Evolutionary conservation across 805 yeast genomes (phyloP).

Genomic region (Vanderwaltozyma polyspora): DNA sequence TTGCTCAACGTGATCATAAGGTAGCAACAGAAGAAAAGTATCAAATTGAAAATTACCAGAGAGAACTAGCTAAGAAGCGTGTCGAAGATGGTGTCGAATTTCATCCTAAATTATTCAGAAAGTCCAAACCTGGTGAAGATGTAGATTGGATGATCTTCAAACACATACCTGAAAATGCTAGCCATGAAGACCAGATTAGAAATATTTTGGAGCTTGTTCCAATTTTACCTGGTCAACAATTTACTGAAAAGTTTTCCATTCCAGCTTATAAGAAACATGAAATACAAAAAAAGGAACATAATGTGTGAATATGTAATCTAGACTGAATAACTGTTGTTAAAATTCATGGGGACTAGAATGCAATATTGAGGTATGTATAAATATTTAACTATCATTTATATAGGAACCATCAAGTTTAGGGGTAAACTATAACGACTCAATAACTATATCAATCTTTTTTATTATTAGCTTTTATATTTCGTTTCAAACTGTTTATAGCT

Average conservation of each 20-base stretch:
- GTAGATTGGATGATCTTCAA: conserved; percentile 61
- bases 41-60: conserved; percentile 78
- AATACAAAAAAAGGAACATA: conserved; percentile 12
- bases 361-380: too few species aligned
- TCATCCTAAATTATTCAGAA: conserved; percentile 66
- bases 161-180: conserved; percentile 39
- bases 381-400: too few species aligned
- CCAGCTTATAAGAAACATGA: conserved; percentile 53
- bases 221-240: conserved; percentile 69
- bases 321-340: too few species aligned
- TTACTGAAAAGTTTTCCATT: conserved; percentile 50
- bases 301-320: too few species aligned
- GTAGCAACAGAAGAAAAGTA: conserved; percentile 82
- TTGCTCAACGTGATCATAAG: conserved; percentile 68
- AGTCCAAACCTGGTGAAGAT: conserved; percentile 31
- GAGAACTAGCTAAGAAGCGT: conserved; percentile 61
- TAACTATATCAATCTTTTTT: too few species aligned
- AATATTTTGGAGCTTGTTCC: conserved; percentile 61
- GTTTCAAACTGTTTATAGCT: not conserved
- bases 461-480: too few species aligned
- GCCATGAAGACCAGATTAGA: conserved; percentile 42
- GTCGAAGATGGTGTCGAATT: conserved; percentile 69
- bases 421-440: too few species aligned
- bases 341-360: too few species aligned
- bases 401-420: too few species aligned